Evolutionary conservation across 768 basidiomycete genomes (phyloP).

Genomic region (Termitomyces sp.): DNA sequence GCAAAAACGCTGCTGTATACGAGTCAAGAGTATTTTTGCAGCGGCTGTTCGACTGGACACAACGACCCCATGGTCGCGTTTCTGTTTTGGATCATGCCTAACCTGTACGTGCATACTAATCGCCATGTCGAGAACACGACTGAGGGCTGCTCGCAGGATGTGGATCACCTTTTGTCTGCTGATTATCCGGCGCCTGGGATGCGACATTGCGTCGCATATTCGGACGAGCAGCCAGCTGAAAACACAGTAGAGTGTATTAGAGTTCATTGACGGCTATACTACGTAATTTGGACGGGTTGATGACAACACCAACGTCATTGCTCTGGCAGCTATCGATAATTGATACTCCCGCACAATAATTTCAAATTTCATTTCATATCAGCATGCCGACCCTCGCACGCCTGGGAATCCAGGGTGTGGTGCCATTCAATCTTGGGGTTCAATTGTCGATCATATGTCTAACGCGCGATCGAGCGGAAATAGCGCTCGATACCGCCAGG

Average conservation of each 20-base stretch:
- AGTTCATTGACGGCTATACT: slow-evolving; percentile 1
- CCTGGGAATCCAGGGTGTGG: background rate
- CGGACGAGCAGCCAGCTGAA: slow-evolving; percentile 11
- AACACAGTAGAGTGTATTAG: slow-evolving; percentile 10
- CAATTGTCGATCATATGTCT: slow-evolving; percentile 4
- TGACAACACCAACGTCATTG: slow-evolving; percentile 1
- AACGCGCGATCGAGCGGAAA: background rate
- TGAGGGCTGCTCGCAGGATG: slow-evolving; percentile 14
- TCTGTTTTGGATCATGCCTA: slow-evolving; percentile 64
- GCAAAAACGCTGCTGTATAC: slow-evolving; percentile 75
- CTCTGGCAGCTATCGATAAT: background rate
- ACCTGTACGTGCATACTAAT: slow-evolving; percentile 51
- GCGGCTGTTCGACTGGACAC: slow-evolving; percentile 59
- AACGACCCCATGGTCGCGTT: slow-evolving; percentile 43
- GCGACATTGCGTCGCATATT: slow-evolving; percentile 23
- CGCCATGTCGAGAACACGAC: background rate
- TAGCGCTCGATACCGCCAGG: background rate
- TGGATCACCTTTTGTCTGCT: slow-evolving; percentile 26
- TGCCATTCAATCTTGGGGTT: background rate
- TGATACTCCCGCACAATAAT: background rate
- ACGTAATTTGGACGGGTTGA: slow-evolving; percentile 8
- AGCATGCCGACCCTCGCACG: background rate
- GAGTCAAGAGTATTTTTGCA: slow-evolving; percentile 66
- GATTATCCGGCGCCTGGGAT: slow-evolving; percentile 29
- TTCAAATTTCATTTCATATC: background rate